Evolutionary conservation across 2,329 filamentous ascomycete species (phyloP), one percentile per base, ranked within the genome.

Genomic region (Talaromyces sp.): DNA sequence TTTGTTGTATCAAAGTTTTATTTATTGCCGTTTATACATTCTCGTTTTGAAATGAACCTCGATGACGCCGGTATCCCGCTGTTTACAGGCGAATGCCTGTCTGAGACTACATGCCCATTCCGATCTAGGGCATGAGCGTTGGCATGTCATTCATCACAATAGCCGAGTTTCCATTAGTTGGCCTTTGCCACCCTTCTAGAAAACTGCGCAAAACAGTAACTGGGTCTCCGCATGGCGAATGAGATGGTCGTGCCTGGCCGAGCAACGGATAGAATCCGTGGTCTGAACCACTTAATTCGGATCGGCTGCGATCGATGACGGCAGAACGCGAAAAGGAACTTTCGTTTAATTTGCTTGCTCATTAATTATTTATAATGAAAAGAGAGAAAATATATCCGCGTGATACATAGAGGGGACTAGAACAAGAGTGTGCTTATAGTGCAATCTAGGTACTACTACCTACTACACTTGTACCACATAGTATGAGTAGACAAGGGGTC

Each of bases 141-240:
- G 51, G 56, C 16, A 54, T 47, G 47, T 41, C 3, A 45, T 44
- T 14, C 11, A 36, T 13, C 14, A 24, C 32, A 44, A 49, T 53
- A 57, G 49, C 59, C 50, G 59, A 55, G 51, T 40, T 56, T 51
- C 24, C 24, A 27, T 27, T 27, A 27, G 24, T 27, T 27, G 24
- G 24, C 9, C 51, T 13, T 61, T 57, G 47, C 59, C 52, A 62
- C 55, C 29, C 50, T 64, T 64, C 61, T 63, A 61, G 61, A 64
- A 64, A 50, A 30, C 47, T 63, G 36, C 54, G 60, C 20, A 37
- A 59, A 57, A 22, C 33, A 53, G 49, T 58, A 44, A 57, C 32
- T 57, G 55, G 57, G 52, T 55, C 51, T 45, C 10, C n/a, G 32
- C 19, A 13, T 37, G 37, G 42, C 59, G 52, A 62, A 58, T 62